Conservation (phyloP, 2,329 filamentous ascomycete species). For the Dothistroma pini region DNA sequence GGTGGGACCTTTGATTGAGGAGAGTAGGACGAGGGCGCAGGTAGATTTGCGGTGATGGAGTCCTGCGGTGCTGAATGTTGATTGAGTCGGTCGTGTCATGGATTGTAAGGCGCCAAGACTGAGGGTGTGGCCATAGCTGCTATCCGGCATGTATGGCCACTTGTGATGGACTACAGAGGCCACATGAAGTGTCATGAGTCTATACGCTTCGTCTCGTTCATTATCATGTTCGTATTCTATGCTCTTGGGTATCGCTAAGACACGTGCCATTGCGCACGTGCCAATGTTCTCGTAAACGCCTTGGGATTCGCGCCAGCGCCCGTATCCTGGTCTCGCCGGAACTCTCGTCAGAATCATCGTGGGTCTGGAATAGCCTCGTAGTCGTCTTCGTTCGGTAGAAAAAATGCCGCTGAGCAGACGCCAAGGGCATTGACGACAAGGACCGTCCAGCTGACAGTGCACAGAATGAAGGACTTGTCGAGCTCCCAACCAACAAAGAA, state of each 20-base stretch:
- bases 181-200: not conserved
- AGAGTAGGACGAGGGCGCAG: slow-evolving; percentile 12
- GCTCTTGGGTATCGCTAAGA: slow-evolving; percentile 7
- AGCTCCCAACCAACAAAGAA: slow-evolving; percentile 81
- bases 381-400: slow-evolving; percentile 75
- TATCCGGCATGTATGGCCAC: too few relatives aligned
- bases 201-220: not conserved
- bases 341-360: not conserved
- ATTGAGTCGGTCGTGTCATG: not conserved
- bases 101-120: not conserved
- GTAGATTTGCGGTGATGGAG: slow-evolving; percentile 8
- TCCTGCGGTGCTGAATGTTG: not conserved
- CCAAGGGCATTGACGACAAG: slow-evolving; percentile 53
- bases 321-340: not conserved
- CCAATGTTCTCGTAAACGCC: not conserved
- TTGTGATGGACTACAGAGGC: not conserved
- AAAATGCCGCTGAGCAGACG: slow-evolving; percentile 63
- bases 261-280: not conserved
- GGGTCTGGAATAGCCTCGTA: slow-evolving; percentile 66
- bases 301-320: not conserved
- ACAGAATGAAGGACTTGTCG: slow-evolving; percentile 72
- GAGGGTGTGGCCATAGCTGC: too few relatives aligned
- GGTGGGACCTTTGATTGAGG: slow-evolving; percentile 9
- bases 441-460: slow-evolving; percentile 57
- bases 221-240: not conserved